A percentile compares a stretch with the other conserved stretches of the same genome.
These are phyloP conservation scores for Pyricularia sp. DNA, from an alignment of 2,329 filamentous ascomycete genomes.

Conservation along the genomic window DNA sequence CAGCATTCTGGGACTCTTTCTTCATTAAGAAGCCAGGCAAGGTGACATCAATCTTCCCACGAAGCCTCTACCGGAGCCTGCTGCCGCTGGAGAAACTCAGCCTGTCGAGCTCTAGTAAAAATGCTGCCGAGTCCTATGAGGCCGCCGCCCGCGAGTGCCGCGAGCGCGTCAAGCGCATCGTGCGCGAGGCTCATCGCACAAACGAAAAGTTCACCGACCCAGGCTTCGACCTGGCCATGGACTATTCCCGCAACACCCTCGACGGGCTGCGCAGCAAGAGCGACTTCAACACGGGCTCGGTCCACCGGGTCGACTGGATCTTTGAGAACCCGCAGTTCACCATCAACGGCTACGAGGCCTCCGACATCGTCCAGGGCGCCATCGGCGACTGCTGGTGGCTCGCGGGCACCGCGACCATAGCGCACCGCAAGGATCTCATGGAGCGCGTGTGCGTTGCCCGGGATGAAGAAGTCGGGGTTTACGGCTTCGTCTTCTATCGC, in stretches of 20 bases:
- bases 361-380: slow-evolving; percentile 31
- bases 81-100: slow-evolving; percentile 16
- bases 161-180: slow-evolving; percentile 27
- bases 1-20: slow-evolving; percentile 32
- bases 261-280: slow-evolving; percentile 18
- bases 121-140: slow-evolving; percentile 32
- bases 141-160: slow-evolving; percentile 29
- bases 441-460: slow-evolving; percentile 57
- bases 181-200: slow-evolving; percentile 31
- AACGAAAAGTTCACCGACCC: slow-evolving; percentile 36
- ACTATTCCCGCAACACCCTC: slow-evolving; percentile 25
- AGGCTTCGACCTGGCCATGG: slow-evolving; percentile 32
- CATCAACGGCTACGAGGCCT: slow-evolving; percentile 41
- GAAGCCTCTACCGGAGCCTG: slow-evolving; percentile 25
- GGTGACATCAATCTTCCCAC: slow-evolving; percentile 34
- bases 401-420: slow-evolving; percentile 59
- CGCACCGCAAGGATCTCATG: slow-evolving; percentile 55
- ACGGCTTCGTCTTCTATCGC: slow-evolving; percentile 20
- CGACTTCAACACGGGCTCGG: slow-evolving; percentile 22
- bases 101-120: slow-evolving; percentile 19
- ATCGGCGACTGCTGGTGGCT: slow-evolving; percentile 68
- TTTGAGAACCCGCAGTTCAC: slow-evolving; percentile 56
- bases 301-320: slow-evolving; percentile 38
- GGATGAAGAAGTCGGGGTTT: slow-evolving; percentile 45
- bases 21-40: slow-evolving; percentile 30